Base-by-base conservation (phyloP, 495 filamentous ascomycete species). In the Massariosphaeria phaeospora region DNA sequence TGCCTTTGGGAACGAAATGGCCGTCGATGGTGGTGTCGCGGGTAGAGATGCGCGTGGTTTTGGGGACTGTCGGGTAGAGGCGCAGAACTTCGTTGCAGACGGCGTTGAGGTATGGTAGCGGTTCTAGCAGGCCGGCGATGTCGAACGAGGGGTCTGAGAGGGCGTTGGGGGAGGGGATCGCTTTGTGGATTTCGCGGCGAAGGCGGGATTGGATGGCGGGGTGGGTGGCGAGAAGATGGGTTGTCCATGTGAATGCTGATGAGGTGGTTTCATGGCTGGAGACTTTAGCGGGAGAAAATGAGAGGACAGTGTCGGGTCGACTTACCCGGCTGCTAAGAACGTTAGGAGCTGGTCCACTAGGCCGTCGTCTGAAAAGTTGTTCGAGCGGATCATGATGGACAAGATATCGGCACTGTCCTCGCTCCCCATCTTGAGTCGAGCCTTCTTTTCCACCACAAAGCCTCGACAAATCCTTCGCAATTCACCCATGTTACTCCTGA, bases 341-440 rank as follows among this genome's bases (percentile, higher is more conserved):
- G 77, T 81, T 47, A 80, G 64, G 65, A 79, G 71, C 58, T 81
- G 78, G 55, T 79, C 75, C 0, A 78, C 73, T 6, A 81, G 54
- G 29, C 73, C 69, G 0, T 75, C 70, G 40, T 80, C 77, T 0
- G 75, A 71, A 38, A 81, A 78, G 34, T 62, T 52, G 25, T 64
- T 59, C 10, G 65, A 67, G 30, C 60, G 47, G 31, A 69, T 64
- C 38, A 68, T 43, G 30, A 65, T 62, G n/a, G 65, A 64, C 21
- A 69, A 48, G 25, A 72, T 70, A 42, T 72, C 69, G 5, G 54
- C 34, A 8, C 58, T 43, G 13, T 63, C 51, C 7, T 54, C 48
- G 35, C 45, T 52, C 20, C 53, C 36, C 23, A 24, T 48, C 39
- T 56, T 61, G 23, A 77, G 69, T 3, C 59, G 48, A n/a, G 60